phyloP scores from a whole-genome alignment of 2,329 filamentous ascomycete genomes.

The Lasiodiplodia hormozganensis region DNA sequence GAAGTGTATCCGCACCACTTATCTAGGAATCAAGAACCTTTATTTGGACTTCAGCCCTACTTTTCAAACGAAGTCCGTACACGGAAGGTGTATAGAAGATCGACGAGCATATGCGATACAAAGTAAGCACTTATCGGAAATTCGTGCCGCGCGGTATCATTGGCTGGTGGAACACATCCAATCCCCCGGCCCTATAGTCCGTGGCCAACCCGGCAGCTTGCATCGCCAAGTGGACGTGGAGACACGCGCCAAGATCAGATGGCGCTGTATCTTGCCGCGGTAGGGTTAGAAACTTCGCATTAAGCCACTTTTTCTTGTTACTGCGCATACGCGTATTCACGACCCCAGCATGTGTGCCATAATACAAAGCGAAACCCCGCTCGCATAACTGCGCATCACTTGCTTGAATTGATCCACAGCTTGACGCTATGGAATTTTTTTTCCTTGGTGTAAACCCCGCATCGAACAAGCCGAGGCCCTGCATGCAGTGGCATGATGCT shows the following conservation, averaged over 20 bases:
- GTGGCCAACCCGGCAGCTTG: neutral
- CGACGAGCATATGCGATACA: neutral
- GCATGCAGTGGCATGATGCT: neutral
- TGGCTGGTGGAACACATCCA: neutral
- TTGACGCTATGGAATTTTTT: neutral
- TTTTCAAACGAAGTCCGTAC: neutral
- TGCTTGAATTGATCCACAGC: neutral
- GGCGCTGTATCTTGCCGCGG: neutral
- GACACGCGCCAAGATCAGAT: neutral
- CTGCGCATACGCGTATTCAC: neutral
- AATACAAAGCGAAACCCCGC: neutral
- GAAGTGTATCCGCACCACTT: neutral
- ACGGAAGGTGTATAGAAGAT: neutral
- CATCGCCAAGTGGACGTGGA: conserved; percentile 1
- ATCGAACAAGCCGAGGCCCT: neutral
- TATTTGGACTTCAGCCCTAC: neutral
- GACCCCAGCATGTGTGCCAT: neutral
- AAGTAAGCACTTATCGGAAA: conserved; percentile 2
- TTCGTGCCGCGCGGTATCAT: neutral
- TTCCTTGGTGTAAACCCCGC: neutral
- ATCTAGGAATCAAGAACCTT: neutral
- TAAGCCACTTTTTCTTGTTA: neutral
- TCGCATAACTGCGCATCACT: neutral
- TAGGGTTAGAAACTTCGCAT: neutral
- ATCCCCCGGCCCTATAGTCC: neutral